Evolutionary conservation across 192 early-diverging fungal genomes (phyloP).

Genomic region (Fimicolochytrium jonesii): DNA sequence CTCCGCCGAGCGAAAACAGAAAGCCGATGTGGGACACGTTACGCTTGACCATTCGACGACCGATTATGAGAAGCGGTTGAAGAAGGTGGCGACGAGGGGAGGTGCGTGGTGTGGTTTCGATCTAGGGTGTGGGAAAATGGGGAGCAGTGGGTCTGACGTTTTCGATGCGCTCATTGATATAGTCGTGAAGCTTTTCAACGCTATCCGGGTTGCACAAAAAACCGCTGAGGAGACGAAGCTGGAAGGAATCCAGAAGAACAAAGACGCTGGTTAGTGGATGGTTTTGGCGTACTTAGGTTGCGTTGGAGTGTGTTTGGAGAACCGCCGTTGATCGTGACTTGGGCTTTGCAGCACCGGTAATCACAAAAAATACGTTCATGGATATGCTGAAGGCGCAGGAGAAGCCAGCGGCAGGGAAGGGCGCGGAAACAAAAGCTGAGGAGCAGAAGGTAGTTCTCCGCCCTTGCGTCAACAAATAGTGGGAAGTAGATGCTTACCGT

Average conservation of each 20-base stretch:
- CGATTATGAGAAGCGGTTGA: slow-evolving; percentile 84
- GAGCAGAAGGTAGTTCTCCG: too few species aligned
- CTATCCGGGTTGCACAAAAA: slow-evolving; percentile 84
- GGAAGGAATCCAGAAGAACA: slow-evolving; percentile 43
- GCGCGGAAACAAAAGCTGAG: too few species aligned
- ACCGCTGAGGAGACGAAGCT: slow-evolving; percentile 60
- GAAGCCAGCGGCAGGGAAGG: too few species aligned
- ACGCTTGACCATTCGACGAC: slow-evolving; percentile 69
- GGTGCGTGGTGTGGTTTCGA: slow-evolving; percentile 41
- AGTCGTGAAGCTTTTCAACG: slow-evolving; percentile 95
- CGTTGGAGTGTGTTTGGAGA: too few species aligned
- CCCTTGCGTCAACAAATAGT: too few species aligned
- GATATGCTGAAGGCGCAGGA: slow-evolving; percentile 19
- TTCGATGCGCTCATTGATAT: background rate
- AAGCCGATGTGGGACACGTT: slow-evolving; percentile 65
- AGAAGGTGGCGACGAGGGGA: slow-evolving; percentile 88
- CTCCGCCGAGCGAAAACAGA: slow-evolving; percentile 64
- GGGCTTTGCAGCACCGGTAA: too few species aligned
- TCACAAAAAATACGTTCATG: slow-evolving; percentile 27
- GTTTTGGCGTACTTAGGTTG: background rate
- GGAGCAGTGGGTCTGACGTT: background rate
- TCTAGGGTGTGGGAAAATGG: slow-evolving; percentile 2
- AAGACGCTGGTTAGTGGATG: slow-evolving; percentile 10
- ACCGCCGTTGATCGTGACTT: too few species aligned
- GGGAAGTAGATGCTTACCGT: too few species aligned